Conservation (phyloP, 305 asterid genomes). For the Rubia peregrina region DNA sequence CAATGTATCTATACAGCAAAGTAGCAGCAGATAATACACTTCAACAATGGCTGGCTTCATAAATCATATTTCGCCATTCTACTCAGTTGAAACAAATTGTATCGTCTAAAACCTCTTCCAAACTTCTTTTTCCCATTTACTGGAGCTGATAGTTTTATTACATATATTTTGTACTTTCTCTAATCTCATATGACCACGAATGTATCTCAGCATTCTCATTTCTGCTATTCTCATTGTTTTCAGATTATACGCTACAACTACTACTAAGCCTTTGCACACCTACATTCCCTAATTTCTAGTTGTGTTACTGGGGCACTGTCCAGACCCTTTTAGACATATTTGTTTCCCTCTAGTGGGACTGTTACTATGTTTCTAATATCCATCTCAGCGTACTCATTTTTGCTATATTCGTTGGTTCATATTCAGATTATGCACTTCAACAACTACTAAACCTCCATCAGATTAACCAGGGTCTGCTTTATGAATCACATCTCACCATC, state of each 20-base stretch:
- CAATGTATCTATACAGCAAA: neutral
- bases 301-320: neutral
- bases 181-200: neutral
- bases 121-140: neutral
- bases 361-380: neutral
- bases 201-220: neutral
- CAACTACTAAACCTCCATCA: neutral
- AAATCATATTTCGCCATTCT: neutral
- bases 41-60: neutral
- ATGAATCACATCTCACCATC: neutral
- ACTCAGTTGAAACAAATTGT: neutral
- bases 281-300: neutral
- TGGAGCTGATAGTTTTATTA: neutral
- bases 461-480: too few species aligned
- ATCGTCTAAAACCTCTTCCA: neutral
- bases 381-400: neutral
- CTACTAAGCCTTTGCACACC: neutral
- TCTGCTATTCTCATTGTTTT: neutral
- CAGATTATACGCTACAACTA: neutral
- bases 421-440: neutral
- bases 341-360: neutral
- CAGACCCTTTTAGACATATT: neutral
- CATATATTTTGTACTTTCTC: neutral
- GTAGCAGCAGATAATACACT: neutral
- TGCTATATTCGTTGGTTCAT: neutral